phyloP scores from a whole-genome alignment of 2,329 filamentous ascomycete genomes.

The Botrytis aclada region DNA sequence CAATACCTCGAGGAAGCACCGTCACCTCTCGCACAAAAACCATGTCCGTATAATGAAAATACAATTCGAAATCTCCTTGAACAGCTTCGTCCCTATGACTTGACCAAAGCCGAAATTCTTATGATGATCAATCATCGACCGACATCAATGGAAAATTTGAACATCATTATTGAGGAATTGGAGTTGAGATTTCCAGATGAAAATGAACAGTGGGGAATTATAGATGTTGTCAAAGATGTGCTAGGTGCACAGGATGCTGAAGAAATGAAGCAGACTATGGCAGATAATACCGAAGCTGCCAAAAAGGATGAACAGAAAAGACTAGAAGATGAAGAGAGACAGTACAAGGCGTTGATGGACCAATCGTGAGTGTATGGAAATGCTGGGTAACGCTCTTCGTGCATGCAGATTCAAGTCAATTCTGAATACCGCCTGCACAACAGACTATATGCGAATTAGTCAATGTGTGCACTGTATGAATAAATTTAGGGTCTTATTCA shows the following conservation, averaged over 20 bases:
- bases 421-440: not conserved
- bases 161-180: constrained; percentile 64
- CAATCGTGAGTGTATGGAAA: not conserved
- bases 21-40: constrained; percentile 47
- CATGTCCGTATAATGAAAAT: constrained; percentile 46
- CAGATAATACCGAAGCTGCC: constrained; percentile 4
- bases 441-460: not conserved
- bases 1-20: constrained; percentile 57
- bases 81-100: constrained; percentile 53
- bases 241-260: constrained; percentile 45
- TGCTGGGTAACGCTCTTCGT: not conserved
- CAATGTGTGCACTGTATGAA: not conserved
- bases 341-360: not conserved
- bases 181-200: constrained; percentile 57
- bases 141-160: constrained; percentile 53
- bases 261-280: constrained; percentile 22
- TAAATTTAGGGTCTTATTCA: not conserved
- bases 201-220: constrained; percentile 53
- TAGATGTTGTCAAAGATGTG: constrained; percentile 54
- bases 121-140: constrained; percentile 68
- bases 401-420: not conserved
- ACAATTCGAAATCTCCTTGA: constrained; percentile 54
- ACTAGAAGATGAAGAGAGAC: constrained; percentile 1
- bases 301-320: constrained; percentile 12
- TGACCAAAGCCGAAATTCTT: constrained; percentile 66